phyloP scores from a whole-genome alignment of 352 stramenopile species.

The Pythium periplocum region DNA sequence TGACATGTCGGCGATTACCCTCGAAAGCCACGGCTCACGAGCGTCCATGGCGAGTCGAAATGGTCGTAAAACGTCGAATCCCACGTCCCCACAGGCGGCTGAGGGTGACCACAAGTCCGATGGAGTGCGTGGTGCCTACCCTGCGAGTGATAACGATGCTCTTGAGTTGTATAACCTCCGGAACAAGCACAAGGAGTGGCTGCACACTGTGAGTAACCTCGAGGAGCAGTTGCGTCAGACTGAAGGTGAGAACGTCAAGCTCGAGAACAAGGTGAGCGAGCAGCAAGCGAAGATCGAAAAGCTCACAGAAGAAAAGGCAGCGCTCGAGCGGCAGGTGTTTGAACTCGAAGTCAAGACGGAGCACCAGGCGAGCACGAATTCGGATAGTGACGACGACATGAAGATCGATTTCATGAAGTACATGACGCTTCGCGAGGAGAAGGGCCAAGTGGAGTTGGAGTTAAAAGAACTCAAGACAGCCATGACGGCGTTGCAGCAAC shows the following conservation, averaged over 20 bases:
- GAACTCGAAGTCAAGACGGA: slow-evolving; percentile 1
- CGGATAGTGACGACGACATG: slow-evolving; percentile 21
- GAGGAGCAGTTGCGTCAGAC: slow-evolving; percentile 48
- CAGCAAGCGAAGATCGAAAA: slow-evolving; percentile 45
- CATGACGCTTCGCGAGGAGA: slow-evolving; percentile 47
- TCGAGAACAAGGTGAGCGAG: slow-evolving; percentile 41
- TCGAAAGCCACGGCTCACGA: slow-evolving; percentile 47
- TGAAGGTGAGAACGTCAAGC: slow-evolving; percentile 46
- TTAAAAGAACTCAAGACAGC: slow-evolving; percentile 20
- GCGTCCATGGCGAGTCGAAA: slow-evolving; percentile 24
- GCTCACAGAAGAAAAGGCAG: slow-evolving; percentile 30
- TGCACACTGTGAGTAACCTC: slow-evolving; percentile 40
- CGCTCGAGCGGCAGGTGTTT: slow-evolving; percentile 21
- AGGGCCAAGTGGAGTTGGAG: slow-evolving; percentile 11
- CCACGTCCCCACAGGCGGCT: slow-evolving; percentile 7
- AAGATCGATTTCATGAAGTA: slow-evolving; percentile 52
- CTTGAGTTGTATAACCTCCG: slow-evolving; percentile 22
- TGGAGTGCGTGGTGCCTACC: slow-evolving; percentile 10
- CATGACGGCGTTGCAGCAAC: slow-evolving; percentile 4
- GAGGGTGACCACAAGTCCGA: slow-evolving; percentile 16
- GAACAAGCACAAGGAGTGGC: slow-evolving; percentile 28
- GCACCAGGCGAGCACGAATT: background rate
- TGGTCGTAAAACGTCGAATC: background rate
- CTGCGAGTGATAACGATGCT: slow-evolving; percentile 13
- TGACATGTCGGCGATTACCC: slow-evolving; percentile 56